These are phyloP conservation scores for Lycium barbarum DNA, from an alignment of 257 asterid genomes.

Conservation along the genomic window DNA sequence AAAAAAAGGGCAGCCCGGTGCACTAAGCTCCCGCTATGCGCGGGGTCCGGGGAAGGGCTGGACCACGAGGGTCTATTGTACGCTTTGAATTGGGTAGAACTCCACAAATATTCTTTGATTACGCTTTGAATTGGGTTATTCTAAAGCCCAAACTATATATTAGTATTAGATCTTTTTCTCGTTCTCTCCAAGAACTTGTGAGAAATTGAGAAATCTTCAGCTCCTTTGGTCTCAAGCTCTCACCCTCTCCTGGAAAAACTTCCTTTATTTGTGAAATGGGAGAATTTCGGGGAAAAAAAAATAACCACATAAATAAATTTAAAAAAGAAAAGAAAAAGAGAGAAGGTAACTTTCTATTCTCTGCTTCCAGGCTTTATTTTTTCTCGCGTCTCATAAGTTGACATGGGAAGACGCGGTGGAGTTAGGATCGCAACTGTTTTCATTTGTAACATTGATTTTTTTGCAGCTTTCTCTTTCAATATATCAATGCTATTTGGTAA, in stretches of 20 bases:
- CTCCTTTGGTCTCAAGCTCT: neutral
- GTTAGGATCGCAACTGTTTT: neutral
- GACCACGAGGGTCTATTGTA: too few relatives aligned
- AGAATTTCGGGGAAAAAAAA: neutral
- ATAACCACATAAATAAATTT: neutral
- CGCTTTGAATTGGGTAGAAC: neutral
- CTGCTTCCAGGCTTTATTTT: constrained; percentile 3
- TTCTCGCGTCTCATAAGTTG: neutral
- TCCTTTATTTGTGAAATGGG: neutral
- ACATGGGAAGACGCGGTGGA: neutral
- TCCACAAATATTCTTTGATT: constrained; percentile 3
- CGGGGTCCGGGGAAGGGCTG: too few relatives aligned
- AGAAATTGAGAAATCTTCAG: neutral
- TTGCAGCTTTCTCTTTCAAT: constrained; percentile 14
- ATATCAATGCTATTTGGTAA: constrained; percentile 13
- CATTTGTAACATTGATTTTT: neutral
- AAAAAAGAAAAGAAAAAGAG: neutral
- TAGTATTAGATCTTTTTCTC: neutral
- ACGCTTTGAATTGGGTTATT: neutral
- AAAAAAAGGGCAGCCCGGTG: too few relatives aligned
- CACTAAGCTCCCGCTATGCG: too few relatives aligned
- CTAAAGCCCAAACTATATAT: neutral
- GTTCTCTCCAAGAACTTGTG: neutral
- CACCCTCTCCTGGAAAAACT: neutral
- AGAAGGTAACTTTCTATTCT: neutral